phyloP scores from a whole-genome alignment of 805 yeast genomes.

The Yarrowia hollandica region DNA sequence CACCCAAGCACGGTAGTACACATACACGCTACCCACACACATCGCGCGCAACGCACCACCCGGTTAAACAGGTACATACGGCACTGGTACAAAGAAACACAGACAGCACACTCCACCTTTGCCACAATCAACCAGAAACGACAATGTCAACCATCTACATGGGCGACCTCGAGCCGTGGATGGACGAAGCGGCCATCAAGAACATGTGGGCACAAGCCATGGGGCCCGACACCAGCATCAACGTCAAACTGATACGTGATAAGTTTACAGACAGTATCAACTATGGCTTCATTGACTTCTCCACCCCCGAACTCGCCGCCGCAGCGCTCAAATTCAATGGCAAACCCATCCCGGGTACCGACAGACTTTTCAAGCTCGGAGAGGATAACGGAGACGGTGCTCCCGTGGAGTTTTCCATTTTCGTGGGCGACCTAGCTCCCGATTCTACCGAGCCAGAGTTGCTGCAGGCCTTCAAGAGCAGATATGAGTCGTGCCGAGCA shows the following conservation, averaged over 20 bases:
- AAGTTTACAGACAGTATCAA: conserved; percentile 58
- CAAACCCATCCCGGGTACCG: conserved; percentile 60
- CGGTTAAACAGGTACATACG: neutral
- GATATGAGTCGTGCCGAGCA: conserved; percentile 70
- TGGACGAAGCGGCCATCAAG: conserved; percentile 71
- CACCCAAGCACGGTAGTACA: neutral
- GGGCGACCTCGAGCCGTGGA: conserved; percentile 86
- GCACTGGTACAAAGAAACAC: neutral
- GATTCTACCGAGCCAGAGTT: conserved; percentile 68
- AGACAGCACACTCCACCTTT: neutral
- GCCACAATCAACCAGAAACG: neutral
- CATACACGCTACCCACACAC: too few species aligned
- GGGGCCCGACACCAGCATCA: conserved; percentile 59
- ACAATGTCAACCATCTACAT: conserved; percentile 46
- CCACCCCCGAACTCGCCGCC: conserved; percentile 58
- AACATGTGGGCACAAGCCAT: conserved; percentile 60
- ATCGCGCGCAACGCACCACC: too few species aligned
- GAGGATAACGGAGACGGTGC: conserved; percentile 39
- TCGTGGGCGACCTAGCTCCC: conserved; percentile 81
- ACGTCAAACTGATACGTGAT: conserved; percentile 72
- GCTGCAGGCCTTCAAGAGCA: conserved; percentile 62
- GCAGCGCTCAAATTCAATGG: conserved; percentile 71
- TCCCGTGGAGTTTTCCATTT: conserved; percentile 61
- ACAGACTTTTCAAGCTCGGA: conserved; percentile 61
- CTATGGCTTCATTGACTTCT: conserved; percentile 81